Conservation (phyloP, 2,329 filamentous ascomycete genomes). For the Mycosphaerella sp. region DNA sequence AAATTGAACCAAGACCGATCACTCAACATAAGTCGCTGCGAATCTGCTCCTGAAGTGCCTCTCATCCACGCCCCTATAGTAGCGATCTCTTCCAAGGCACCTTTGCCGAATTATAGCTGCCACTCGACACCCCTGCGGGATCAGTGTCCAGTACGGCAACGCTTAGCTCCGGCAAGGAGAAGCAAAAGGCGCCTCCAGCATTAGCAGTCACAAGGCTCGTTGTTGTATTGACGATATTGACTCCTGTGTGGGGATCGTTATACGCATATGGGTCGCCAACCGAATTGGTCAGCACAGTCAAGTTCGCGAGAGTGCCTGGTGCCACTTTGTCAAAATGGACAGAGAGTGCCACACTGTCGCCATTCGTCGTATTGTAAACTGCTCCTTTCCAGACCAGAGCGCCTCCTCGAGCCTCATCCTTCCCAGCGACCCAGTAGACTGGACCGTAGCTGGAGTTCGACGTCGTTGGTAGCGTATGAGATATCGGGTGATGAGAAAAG, state of each 20-base stretch:
- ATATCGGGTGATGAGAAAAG: conserved; percentile 41
- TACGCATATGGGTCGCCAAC: conserved; percentile 25
- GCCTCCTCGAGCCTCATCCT: conserved; percentile 31
- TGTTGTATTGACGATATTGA: conserved; percentile 46
- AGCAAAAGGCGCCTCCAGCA: conserved; percentile 45
- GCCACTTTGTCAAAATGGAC: conserved; percentile 35
- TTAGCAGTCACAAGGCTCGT: conserved; percentile 40
- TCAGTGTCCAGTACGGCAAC: conserved; percentile 49
- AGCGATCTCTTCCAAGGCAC: too few relatives aligned
- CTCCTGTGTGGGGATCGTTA: conserved; percentile 30
- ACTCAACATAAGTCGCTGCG: too few relatives aligned
- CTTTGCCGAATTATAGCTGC: too few relatives aligned
- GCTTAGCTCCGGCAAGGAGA: conserved; percentile 49
- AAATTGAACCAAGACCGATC: too few relatives aligned
- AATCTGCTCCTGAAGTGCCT: too few relatives aligned
- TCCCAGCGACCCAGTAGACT: conserved; percentile 43
- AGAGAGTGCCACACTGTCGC: conserved; percentile 30
- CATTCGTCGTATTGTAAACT: conserved; percentile 44
- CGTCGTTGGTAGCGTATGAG: conserved; percentile 40
- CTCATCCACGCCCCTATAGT: too few relatives aligned
- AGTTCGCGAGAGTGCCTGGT: conserved; percentile 30
- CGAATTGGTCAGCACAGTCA: conserved; percentile 41
- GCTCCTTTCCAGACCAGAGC: conserved; percentile 41
- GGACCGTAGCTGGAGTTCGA: conserved; percentile 29
- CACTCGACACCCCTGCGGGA: not conserved